Evolutionary conservation across 2,329 filamentous ascomycete species (phyloP).

Genomic region (Ophiocordyceps robertsii): DNA sequence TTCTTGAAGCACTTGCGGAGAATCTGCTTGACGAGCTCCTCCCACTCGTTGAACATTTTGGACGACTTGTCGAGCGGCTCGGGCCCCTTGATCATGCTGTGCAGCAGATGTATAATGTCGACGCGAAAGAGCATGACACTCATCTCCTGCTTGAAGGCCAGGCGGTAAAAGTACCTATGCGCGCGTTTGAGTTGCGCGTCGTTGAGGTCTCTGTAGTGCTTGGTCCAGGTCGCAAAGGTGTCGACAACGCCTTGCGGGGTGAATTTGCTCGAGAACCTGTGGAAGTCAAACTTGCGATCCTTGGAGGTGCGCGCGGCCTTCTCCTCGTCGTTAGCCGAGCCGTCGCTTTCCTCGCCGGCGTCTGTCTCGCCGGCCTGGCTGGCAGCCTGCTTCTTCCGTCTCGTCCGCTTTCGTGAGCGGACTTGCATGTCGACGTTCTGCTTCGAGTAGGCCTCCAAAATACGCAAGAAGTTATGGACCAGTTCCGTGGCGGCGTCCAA

Average conservation of each 20-base stretch:
- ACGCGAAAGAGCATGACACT: conserved; percentile 78
- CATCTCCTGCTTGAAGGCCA: conserved; percentile 91
- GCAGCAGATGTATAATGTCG: conserved; percentile 78
- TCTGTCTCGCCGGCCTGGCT: conserved; percentile 21
- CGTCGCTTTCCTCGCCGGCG: conserved; percentile 46
- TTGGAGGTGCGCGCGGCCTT: conserved; percentile 57
- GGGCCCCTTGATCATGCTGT: conserved; percentile 85
- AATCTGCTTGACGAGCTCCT: conserved; percentile 75
- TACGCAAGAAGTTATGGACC: conserved; percentile 78
- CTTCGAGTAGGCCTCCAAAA: conserved; percentile 87
- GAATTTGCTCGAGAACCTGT: conserved; percentile 68
- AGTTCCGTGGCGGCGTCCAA: conserved; percentile 86
- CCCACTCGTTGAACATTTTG: conserved; percentile 73
- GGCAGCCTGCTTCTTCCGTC: conserved; percentile 58
- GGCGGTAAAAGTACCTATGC: conserved; percentile 86
- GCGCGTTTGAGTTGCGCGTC: conserved; percentile 74
- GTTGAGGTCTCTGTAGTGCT: conserved; percentile 69
- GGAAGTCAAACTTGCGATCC: conserved; percentile 92
- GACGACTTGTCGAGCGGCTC: conserved; percentile 56
- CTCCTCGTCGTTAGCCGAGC: conserved; percentile 57
- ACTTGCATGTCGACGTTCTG: conserved; percentile 91
- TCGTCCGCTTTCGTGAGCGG: conserved; percentile 61
- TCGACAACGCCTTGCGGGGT: conserved; percentile 74
- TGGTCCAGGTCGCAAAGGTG: conserved; percentile 71
- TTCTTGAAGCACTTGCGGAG: conserved; percentile 73